Evolutionary conservation across 2,329 filamentous ascomycete species (phyloP), one percentile per base, ranked within the genome.

Genomic region (Aureobasidium namibiae): DNA sequence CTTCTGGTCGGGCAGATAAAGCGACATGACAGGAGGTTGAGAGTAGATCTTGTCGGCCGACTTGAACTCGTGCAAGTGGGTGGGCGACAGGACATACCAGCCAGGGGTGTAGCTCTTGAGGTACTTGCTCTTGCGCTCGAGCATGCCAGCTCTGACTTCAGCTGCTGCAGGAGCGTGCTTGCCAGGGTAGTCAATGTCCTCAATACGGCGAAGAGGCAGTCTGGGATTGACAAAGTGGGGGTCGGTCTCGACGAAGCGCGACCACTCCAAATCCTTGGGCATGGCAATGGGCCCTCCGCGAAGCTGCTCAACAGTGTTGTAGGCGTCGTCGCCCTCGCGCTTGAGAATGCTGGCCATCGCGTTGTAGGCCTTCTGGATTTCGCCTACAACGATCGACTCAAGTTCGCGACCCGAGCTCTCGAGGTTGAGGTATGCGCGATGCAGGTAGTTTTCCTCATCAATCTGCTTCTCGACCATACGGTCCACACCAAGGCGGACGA

Each of bases 101-200:
- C 92, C 92, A 26, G 91, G 89, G 8, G 92, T 94, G 73, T 96
- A 96, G 72, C 92, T 96, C 78, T 96, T 97, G 62, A 99, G 78
- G 69, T 97, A 99, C 71, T 97, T 99, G 82, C 91, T 96, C 84
- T 97, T 97, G 65, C 94, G 87, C 77, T 99, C 94, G 36, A 99
- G 78, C 74, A 96, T 85, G 2, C 94, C 94, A 21, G 90, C 90
- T 62, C 92, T 82, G 56, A 99, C 89, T 73, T 97, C 92, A 62
- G 89, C 78, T 70, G 80, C 90, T 73, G 89, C 84, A 62, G 89
- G 85, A 72, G 96, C 89, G 67, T 95, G 83, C 69, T 90, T 90
- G 42, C 94, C 94, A 18, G 92, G 92, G 70, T 97, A 99, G 61
- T 89, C 84, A 65, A 99, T 95, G 63, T 89, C 87, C 67, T 95